phyloP scores from a whole-genome alignment of 2,329 filamentous ascomycete genomes.

The Alternaria viburni region DNA sequence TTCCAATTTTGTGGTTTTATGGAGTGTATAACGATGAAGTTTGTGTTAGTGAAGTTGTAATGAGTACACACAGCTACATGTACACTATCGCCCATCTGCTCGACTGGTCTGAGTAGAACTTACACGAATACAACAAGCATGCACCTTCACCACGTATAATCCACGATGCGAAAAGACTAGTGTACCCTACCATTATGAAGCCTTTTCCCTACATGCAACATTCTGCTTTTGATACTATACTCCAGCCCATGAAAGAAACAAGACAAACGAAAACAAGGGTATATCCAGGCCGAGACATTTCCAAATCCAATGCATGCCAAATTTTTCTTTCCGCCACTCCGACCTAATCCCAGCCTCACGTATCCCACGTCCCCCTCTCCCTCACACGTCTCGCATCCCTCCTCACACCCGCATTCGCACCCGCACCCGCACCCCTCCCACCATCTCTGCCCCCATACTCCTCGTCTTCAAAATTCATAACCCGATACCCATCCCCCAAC shows the following conservation, averaged over 20 bases:
- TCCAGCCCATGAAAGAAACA: neutral
- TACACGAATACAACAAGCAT: too few relatives aligned
- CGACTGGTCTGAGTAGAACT: too few relatives aligned
- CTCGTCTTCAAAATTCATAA: neutral
- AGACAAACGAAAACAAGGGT: neutral
- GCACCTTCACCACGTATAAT: too few relatives aligned
- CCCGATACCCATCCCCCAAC: neutral
- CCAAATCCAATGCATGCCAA: neutral
- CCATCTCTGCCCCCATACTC: neutral
- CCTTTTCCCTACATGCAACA: too few relatives aligned
- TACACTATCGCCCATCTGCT: too few relatives aligned
- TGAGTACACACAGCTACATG: too few relatives aligned
- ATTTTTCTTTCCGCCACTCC: neutral
- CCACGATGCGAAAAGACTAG: too few relatives aligned
- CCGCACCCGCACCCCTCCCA: neutral
- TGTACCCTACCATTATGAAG: too few relatives aligned
- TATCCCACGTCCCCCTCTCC: slow-evolving; percentile 15
- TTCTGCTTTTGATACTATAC: too few relatives aligned
- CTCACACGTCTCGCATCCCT: slow-evolving; percentile 12
- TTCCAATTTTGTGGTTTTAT: too few relatives aligned
- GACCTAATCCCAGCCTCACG: neutral
- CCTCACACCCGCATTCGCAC: neutral
- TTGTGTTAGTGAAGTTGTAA: too few relatives aligned
- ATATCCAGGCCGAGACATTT: neutral
- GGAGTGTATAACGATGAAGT: too few relatives aligned